Conservation (phyloP, 352 stramenopile genomes). For the Pythium volutum region DNA sequence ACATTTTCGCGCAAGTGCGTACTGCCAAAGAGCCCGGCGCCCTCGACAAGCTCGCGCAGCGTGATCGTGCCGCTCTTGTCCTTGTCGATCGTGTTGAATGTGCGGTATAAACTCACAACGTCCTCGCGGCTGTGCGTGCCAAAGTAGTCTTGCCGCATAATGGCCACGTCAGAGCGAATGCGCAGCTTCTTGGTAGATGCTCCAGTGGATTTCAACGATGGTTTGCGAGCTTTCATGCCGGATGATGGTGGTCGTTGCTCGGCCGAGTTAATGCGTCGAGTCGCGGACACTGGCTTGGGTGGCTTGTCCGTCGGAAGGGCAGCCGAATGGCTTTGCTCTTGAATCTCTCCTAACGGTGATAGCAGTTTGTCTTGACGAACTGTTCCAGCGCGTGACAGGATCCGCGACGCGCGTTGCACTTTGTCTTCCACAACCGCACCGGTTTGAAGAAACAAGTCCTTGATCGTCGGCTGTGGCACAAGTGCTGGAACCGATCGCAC, state of each 20-base stretch:
- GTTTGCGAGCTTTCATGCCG: conserved; percentile 6
- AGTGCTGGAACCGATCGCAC: conserved; percentile 17
- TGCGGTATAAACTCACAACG: conserved; percentile 68
- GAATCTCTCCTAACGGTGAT: not conserved
- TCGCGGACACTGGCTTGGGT: conserved; percentile 8
- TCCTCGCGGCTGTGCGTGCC: conserved; percentile 63
- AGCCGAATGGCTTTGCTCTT: not conserved
- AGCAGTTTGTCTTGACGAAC: not conserved
- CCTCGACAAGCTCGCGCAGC: conserved; percentile 53
- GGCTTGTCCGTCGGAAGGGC: not conserved
- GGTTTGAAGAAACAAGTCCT: conserved; percentile 39
- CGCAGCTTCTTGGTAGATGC: conserved; percentile 50
- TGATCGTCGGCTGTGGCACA: conserved; percentile 25
- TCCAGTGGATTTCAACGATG: conserved; percentile 9
- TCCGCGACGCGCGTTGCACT: conserved; percentile 20
- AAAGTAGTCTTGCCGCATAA: conserved; percentile 66
- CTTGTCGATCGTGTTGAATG: conserved; percentile 68
- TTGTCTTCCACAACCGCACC: conserved; percentile 32
- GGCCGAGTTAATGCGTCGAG: conserved; percentile 10
- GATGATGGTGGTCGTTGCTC: not conserved
- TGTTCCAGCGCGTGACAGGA: conserved; percentile 22
- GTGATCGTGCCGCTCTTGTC: conserved; percentile 69
- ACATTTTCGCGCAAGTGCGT: conserved; percentile 67
- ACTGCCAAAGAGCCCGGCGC: conserved; percentile 55
- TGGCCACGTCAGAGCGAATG: conserved; percentile 52